phyloP scores from a whole-genome alignment of 805 yeast species.

The Candida tallmaniae region DNA sequence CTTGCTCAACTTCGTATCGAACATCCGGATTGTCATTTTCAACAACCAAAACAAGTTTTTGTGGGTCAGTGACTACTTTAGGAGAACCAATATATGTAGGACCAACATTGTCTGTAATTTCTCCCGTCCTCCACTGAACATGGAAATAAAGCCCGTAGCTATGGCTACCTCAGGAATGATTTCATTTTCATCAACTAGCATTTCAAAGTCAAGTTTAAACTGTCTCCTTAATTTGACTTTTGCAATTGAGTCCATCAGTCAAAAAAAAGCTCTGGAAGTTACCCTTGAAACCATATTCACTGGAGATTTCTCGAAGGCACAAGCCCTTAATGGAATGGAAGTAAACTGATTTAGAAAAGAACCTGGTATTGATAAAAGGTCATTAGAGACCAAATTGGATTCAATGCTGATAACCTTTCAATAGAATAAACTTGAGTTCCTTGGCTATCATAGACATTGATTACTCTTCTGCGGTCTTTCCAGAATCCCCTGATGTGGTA shows the following conservation, averaged over 20 bases:
- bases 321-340: slow-evolving; percentile 45
- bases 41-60: slow-evolving; percentile 22
- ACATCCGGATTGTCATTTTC: slow-evolving; percentile 18
- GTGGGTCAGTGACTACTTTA: background rate
- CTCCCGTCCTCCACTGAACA: slow-evolving; percentile 64
- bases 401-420: slow-evolving; percentile 44
- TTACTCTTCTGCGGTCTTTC: slow-evolving; percentile 37
- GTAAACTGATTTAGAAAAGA: slow-evolving; percentile 41
- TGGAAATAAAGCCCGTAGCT: slow-evolving; percentile 57
- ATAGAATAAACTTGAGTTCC: slow-evolving; percentile 45
- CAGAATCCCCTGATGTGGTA: slow-evolving; percentile 48
- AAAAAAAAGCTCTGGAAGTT: slow-evolving; percentile 45
- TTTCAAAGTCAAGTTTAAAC: slow-evolving; percentile 56
- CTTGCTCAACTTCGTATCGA: slow-evolving; percentile 7
- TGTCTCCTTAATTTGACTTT: slow-evolving; percentile 54
- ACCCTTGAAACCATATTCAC: slow-evolving; percentile 19
- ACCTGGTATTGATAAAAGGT: slow-evolving; percentile 48
- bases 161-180: slow-evolving; percentile 50
- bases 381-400: slow-evolving; percentile 51
- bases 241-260: slow-evolving; percentile 51
- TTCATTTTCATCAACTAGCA: slow-evolving; percentile 44
- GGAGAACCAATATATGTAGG: slow-evolving; percentile 35
- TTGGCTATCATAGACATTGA: slow-evolving; percentile 45
- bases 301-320: slow-evolving; percentile 40
- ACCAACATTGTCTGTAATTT: slow-evolving; percentile 48